Conservation (phyloP, 352 stramenopile genomes). For the Globisporangium alternatum region DNA sequence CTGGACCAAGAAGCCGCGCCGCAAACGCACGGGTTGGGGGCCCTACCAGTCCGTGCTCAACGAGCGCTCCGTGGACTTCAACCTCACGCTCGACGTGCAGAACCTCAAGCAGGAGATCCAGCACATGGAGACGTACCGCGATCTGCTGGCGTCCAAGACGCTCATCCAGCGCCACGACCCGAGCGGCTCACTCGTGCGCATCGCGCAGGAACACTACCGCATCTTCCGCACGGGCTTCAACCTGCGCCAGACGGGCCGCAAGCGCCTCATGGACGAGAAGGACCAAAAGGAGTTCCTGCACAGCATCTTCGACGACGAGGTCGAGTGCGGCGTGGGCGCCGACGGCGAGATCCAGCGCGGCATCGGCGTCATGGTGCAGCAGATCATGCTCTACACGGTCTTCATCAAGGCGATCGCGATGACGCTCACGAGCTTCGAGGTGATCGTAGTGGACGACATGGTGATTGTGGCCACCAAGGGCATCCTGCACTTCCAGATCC, state of each 20-base stretch:
- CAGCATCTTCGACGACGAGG: conserved; percentile 32
- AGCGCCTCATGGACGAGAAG: conserved; percentile 19
- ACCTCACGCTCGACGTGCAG: conserved; percentile 37
- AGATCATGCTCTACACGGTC: conserved; percentile 42
- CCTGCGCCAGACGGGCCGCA: conserved; percentile 9
- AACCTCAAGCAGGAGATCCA: conserved; percentile 38
- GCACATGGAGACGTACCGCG: conserved; percentile 22
- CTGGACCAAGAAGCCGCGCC: conserved; percentile 11
- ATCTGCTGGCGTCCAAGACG: conserved; percentile 26
- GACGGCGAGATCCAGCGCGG: conserved; percentile 21
- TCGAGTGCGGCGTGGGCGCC: conserved; percentile 30
- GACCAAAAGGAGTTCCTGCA: conserved; percentile 34
- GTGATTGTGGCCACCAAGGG: conserved; percentile 34
- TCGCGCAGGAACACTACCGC: conserved; percentile 25
- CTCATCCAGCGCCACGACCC: conserved; percentile 22
- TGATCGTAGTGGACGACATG: conserved; percentile 28
- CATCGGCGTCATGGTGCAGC: conserved; percentile 33
- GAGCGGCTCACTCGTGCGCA: conserved; percentile 26
- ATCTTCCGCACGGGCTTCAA: conserved; percentile 27
- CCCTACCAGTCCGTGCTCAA: conserved; percentile 21
- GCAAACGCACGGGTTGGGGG: conserved; percentile 15
- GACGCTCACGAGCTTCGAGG: conserved; percentile 28
- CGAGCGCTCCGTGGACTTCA: conserved; percentile 30
- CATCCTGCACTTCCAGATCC: conserved; percentile 37
- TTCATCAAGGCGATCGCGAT: conserved; percentile 40